Evolutionary conservation across 345 rosid genomes (phyloP), one percentile per base, ranked within the genome.

Genomic region (Citrus cavaleriei): DNA sequence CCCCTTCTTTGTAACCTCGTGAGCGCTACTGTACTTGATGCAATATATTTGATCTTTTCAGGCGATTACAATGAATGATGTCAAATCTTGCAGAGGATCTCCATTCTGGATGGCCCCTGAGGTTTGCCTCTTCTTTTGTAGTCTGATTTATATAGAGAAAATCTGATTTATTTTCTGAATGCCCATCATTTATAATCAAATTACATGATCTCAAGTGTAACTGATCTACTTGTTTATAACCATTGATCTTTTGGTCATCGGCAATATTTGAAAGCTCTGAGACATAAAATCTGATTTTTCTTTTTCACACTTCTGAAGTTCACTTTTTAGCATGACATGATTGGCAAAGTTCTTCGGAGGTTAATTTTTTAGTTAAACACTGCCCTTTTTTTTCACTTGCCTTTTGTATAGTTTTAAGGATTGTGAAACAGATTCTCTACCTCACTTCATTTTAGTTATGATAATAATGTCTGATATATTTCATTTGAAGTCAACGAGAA

Each of bases 31-130:
- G 6, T 46, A 30, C 1, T 49, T 65, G 34, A 65, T 75, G 10
- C 34, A n/a, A 25, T 65, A 14, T 5, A 10, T 74, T 68, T 82
- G 30, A 58, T 80, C 71, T 51, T 72, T 82, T 58, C 87, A 93
- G 98, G 97, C 94, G 68, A 85, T 97, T 65, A 90, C 81, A 83
- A 19, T 91, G 5, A 92, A 91, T 74, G 94, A 93, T 85, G 91
- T 88, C 46, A 90, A 87, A 88, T 92, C 98, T 65, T 82, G 88
- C 91, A 91, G 84, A 80, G 98, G 98, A 77, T 89, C 95, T 73
- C 88, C 93, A 77, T 95, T 86, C 81, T 95, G 98, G 98, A 95
- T 92, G 98, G 99, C 99, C 65, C 99, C 99, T 37, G 98, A 95
- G 98, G 99, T 93, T 74, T 82, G 84, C 49, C 60, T 85, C 74